Conservation (phyloP, 2,329 filamentous ascomycete genomes). For the Talaromyces marneffei region DNA sequence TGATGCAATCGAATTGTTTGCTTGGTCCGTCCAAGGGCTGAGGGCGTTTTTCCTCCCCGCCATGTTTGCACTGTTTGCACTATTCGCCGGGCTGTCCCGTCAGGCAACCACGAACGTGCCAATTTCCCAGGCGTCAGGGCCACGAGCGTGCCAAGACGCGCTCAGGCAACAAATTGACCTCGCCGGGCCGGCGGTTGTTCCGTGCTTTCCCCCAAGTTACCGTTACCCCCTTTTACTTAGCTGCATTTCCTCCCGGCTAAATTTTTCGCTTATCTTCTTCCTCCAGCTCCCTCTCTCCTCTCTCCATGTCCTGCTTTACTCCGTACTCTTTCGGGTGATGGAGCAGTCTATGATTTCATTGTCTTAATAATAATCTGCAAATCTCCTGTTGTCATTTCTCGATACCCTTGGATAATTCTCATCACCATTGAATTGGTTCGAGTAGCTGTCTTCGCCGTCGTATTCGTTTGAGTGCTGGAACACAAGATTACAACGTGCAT, state of each 20-base stretch:
- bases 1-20: not conserved
- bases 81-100: not conserved
- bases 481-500: conserved; percentile 1
- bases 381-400: not conserved
- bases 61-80: conserved; percentile 15
- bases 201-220: conserved; percentile 3
- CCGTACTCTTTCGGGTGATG: not conserved
- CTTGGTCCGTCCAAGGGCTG: not conserved
- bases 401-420: too few relatives aligned
- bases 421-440: not conserved
- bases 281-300: conserved; percentile 16
- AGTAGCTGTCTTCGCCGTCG: not conserved
- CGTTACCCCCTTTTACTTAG: not conserved
- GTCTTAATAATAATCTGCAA: not conserved
- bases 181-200: not conserved
- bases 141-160: not conserved
- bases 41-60: conserved; percentile 12
- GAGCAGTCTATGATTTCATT: not conserved
- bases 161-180: not conserved
- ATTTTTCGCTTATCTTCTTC: conserved; percentile 14
- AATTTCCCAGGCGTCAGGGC: conserved; percentile 1
- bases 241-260: not conserved
- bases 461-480: conserved; percentile 3
- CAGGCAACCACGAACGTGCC: not conserved
- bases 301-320: conserved; percentile 15